Evolutionary conservation across 495 filamentous ascomycete genomes (phyloP).

Genomic region (Jackrogersella multiformis): DNA sequence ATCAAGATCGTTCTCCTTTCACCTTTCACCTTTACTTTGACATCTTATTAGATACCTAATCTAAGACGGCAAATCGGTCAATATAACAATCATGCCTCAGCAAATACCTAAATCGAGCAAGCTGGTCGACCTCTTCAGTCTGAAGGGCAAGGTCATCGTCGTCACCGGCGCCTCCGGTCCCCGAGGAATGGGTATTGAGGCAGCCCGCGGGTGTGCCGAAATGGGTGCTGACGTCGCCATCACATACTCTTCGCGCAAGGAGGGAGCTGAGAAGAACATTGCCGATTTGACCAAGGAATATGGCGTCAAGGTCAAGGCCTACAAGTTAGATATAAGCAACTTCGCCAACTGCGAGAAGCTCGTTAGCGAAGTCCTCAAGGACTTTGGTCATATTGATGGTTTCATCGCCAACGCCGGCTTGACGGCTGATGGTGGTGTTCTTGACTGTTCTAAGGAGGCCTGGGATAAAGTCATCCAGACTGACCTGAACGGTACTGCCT

Average conservation of each 20-base stretch:
- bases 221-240: slow-evolving; percentile 61
- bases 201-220: slow-evolving; percentile 59
- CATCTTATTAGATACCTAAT: not conserved
- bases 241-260: slow-evolving; percentile 55
- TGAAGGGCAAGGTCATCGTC: slow-evolving; percentile 64
- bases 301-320: slow-evolving; percentile 70
- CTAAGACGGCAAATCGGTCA: slow-evolving; percentile 5
- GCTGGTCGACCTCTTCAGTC: slow-evolving; percentile 57
- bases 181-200: slow-evolving; percentile 62
- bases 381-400: slow-evolving; percentile 64
- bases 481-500: slow-evolving; percentile 72
- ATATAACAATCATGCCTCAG: slow-evolving; percentile 51
- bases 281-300: slow-evolving; percentile 56
- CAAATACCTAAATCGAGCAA: slow-evolving; percentile 44
- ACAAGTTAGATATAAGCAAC: slow-evolving; percentile 72
- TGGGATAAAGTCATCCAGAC: slow-evolving; percentile 67
- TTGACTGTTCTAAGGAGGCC: slow-evolving; percentile 52
- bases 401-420: slow-evolving; percentile 60
- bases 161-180: slow-evolving; percentile 63
- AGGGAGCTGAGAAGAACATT: slow-evolving; percentile 68
- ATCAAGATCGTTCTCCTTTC: no score
- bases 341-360: slow-evolving; percentile 62
- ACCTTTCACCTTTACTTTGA: not conserved
- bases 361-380: slow-evolving; percentile 60
- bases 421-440: slow-evolving; percentile 52